Conservation (phyloP, 306 rosid species). For the Arachis stenosperma region DNA sequence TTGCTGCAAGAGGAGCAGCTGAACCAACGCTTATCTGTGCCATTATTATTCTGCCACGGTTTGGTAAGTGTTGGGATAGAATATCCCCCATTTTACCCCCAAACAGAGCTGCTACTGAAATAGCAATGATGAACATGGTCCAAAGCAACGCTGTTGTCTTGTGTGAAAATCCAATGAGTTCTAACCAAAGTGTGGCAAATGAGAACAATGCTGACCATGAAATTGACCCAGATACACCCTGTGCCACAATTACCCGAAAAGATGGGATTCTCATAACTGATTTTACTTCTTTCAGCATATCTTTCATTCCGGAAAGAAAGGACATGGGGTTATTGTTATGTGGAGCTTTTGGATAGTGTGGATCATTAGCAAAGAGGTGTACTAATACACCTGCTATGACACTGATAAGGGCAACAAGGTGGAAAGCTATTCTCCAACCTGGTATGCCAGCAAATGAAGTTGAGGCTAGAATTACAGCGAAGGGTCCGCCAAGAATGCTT, state of each 20-base stretch:
- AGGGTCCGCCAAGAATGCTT: slow-evolving; percentile 73
- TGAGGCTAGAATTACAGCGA: slow-evolving; percentile 68
- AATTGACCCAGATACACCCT: slow-evolving; percentile 86
- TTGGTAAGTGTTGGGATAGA: slow-evolving; percentile 63
- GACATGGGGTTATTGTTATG: slow-evolving; percentile 23
- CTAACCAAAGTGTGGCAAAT: slow-evolving; percentile 84
- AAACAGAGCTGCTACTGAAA: slow-evolving; percentile 73
- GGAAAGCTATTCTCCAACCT: slow-evolving; percentile 91
- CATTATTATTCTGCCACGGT: slow-evolving; percentile 69
- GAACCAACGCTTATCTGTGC: slow-evolving; percentile 85
- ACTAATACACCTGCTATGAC: slow-evolving; percentile 66
- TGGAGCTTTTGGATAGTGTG: slow-evolving; percentile 49
- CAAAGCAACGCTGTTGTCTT: slow-evolving; percentile 67
- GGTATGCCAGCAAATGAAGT: slow-evolving; percentile 67
- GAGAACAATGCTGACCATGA: slow-evolving; percentile 73
- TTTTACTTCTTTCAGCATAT: slow-evolving; percentile 60
- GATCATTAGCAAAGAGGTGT: slow-evolving; percentile 72
- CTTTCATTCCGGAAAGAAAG: slow-evolving; percentile 53
- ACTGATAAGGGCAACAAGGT: slow-evolving; percentile 72
- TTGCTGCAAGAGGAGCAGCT: slow-evolving; percentile 70
- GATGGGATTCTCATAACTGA: slow-evolving; percentile 67
- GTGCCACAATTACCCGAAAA: slow-evolving; percentile 87
- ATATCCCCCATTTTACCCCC: slow-evolving; percentile 85
- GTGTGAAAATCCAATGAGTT: slow-evolving; percentile 83
- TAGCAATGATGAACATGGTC: slow-evolving; percentile 58